Conservation (phyloP, 192 early-diverging fungal genomes). For the Backusella morwellensis region DNA sequence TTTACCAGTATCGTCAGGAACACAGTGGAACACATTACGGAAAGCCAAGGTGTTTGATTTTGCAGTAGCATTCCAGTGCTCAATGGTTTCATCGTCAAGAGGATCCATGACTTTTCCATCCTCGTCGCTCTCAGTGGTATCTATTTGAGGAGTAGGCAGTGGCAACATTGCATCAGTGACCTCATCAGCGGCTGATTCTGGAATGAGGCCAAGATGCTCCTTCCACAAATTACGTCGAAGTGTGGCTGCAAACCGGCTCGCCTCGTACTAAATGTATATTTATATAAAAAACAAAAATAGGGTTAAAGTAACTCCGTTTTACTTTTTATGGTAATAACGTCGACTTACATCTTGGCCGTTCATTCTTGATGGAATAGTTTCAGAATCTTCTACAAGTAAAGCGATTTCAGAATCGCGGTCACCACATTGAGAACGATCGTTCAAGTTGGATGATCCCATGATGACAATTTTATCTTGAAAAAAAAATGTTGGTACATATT, state of each 20-base stretch:
- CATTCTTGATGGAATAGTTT: slow-evolving; percentile 68
- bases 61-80: slow-evolving; percentile 65
- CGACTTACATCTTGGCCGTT: slow-evolving; percentile 54
- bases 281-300: not conserved
- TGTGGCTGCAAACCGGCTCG: slow-evolving; percentile 69
- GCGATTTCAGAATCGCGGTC: slow-evolving; percentile 89
- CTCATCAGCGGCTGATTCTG: slow-evolving; percentile 36
- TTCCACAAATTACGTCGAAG: slow-evolving; percentile 75
- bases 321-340: not conserved
- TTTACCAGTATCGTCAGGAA: slow-evolving; percentile 72
- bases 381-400: slow-evolving; percentile 74
- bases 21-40: slow-evolving; percentile 80
- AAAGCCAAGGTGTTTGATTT: slow-evolving; percentile 66
- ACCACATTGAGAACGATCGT: slow-evolving; percentile 88
- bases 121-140: slow-evolving; percentile 26
- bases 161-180: slow-evolving; percentile 33
- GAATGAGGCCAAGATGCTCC: slow-evolving; percentile 78
- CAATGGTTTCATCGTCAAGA: slow-evolving; percentile 57
- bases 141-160: slow-evolving; percentile 28
- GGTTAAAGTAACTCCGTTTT: not conserved
- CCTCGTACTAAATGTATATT: slow-evolving; percentile 55
- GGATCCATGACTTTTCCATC: slow-evolving; percentile 65
- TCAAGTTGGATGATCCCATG: slow-evolving; percentile 88
- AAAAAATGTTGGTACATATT: not conserved
- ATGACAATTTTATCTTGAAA: slow-evolving; percentile 69